Percentiles rank a stretch among this genome's conserved stretches.
phyloP scores from a whole-genome alignment of 2,329 filamentous ascomycete genomes.

The Penicillium sp. region DNA sequence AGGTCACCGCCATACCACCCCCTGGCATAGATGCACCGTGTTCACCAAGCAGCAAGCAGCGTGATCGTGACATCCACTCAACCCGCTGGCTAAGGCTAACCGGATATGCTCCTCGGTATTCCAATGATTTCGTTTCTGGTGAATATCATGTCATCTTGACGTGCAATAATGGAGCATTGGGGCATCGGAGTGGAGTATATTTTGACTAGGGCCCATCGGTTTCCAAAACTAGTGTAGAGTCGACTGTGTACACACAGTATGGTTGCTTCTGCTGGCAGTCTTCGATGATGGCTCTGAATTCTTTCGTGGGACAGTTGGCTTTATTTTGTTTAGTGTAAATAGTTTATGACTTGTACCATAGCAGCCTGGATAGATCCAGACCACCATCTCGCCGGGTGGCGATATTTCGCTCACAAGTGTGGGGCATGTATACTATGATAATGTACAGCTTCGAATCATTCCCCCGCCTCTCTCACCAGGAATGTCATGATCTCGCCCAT shows the following conservation, averaged over 20 bases:
- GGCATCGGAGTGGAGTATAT: background rate
- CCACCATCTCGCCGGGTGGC: background rate
- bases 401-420: background rate
- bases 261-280: too few species aligned
- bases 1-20: too few species aligned
- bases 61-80: too few species aligned
- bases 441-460: too few species aligned
- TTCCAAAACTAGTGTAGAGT: background rate
- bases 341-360: background rate
- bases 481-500: background rate
- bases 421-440: background rate
- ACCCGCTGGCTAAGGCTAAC: background rate
- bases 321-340: background rate
- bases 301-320: background rate
- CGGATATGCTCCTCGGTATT: background rate
- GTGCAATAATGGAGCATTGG: constrained; percentile 12
- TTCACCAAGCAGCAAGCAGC: too few species aligned
- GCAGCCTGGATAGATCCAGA: background rate
- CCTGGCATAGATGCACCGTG: too few species aligned
- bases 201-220: background rate
- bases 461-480: background rate
- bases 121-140: background rate
- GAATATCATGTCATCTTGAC: constrained; percentile 6
- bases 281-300: too few species aligned
- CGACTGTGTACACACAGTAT: too few species aligned